These are phyloP conservation scores for Cutaneotrichosporon mucoides DNA, from an alignment of 1,284 basidiomycete genomes.

Conservation along the genomic window DNA sequence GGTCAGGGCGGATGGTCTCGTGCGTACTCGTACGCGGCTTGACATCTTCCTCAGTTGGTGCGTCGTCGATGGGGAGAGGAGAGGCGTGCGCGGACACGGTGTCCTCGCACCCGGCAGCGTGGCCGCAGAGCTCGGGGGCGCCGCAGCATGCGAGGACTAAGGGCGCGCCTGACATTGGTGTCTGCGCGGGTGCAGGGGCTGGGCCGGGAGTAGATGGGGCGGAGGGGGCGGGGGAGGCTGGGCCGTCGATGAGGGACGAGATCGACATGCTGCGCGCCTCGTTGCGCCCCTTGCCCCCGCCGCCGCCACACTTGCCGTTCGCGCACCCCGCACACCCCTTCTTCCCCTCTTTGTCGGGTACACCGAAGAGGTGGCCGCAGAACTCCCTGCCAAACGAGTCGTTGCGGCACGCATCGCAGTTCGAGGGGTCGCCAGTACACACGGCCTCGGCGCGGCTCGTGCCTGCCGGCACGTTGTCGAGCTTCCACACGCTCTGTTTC, in stretches of 20 bases:
- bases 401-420: constrained; percentile 48
- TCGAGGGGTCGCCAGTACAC: constrained; percentile 48
- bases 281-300: neutral
- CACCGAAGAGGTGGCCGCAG: constrained; percentile 63
- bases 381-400: constrained; percentile 65
- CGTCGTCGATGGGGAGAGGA: neutral
- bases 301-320: neutral
- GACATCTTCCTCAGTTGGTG: neutral
- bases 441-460: constrained; percentile 31
- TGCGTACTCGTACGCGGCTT: neutral
- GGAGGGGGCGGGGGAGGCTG: neutral
- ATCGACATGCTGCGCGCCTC: neutral
- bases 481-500: constrained; percentile 29
- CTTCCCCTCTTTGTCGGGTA: constrained; percentile 2
- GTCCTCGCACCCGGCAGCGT: constrained; percentile 26
- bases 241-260: constrained; percentile 10
- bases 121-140: constrained; percentile 38
- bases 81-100: constrained; percentile 16
- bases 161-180: constrained; percentile 16
- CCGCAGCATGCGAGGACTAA: constrained; percentile 41
- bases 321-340: constrained; percentile 10
- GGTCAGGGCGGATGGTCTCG: constrained; percentile 69
- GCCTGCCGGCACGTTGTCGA: constrained; percentile 24
- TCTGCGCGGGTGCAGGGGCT: neutral
- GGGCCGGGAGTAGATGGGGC: constrained; percentile 3